Base-by-base conservation (phyloP, 495 filamentous ascomycete species). In the Penicillium cosmopolitanum region DNA sequence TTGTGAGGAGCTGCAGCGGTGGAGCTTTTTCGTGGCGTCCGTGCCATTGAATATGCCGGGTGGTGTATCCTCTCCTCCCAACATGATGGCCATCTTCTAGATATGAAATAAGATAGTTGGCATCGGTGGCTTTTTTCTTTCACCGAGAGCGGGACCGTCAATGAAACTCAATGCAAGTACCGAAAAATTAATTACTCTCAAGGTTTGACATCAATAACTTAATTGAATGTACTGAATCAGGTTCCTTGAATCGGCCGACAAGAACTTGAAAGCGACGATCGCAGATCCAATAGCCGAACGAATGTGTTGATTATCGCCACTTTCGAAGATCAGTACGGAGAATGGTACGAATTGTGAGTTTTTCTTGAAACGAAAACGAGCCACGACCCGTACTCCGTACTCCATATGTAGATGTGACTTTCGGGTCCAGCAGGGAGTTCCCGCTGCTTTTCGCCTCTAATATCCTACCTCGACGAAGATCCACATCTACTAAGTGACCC, bases 21-120 rank as follows among this genome's bases (percentile, higher is more conserved):
- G 78, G 77, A 79, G 64, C n/a, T 85, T 85, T 65, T 85, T 85
- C 57, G 65, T 85, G 4, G 71, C 74, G 8, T 82, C 78, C 54
- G 73, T 77, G 23, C 85, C 84, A 3, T 63, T 85, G 55, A 82
- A 85, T 62, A 76, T 79, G 63, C 72, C 76, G 0, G 83, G 82
- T 16, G 84, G 80, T 9, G 77, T 85, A 15, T 76, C 73, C 7
- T 78, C 73, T 54, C 80, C 79, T 9, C 78, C 80, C 12, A 80
- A 78, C 62, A 65, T 63, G 23, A 70, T 82, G 62, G 78, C 78
- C 5, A 80, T 82, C n/a, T 78, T 81, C 23, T 82, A 65, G 47
- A 31, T 9, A 31, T 31, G 5, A 9, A 7, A 31, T 8, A 8
- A 31, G 8, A 31, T 31, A 38, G 36, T 38, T 13, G 12, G 15